Base-by-base conservation (phyloP, 2,329 filamentous ascomycete species). In the Fusarium musae region DNA sequence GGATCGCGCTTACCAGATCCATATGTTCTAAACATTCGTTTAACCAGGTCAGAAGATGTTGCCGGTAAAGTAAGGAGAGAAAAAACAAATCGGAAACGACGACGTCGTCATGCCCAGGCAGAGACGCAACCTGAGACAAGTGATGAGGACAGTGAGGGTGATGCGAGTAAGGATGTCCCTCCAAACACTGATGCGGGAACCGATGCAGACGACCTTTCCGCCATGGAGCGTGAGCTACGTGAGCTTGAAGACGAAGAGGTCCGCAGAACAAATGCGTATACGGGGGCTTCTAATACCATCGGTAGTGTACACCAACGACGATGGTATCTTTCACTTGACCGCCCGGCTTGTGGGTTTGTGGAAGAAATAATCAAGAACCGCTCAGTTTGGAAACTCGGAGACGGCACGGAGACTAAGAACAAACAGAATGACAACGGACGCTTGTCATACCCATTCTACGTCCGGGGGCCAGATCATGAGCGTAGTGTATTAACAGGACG, bases 401-500 rank as follows among this genome's bases (percentile, higher is more conserved):
- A 44, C 21, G 13, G 58, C 36, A 28, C 28, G 58, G 36, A 52
- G 12, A 12, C 9, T 15, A 15, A 43, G 17, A 15, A 30, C 19
- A 16, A 36, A 46, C 37, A 39, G 15, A 12, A 21, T 10, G n/a
- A 26, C 9, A 21, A 57, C 19, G 66, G 49, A 15, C 80, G 82
- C 11, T 66, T 85, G 9, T 83, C 82, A 0, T 92, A 89, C 75
- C 84, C 89, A 0, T 93, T 93, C 70, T 85, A 88, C 66, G 89
- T 93, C 3, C 82, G 83, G 12, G 92, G 91, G 0, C 84, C 86
- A 9, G 89, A 91, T 4, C 74, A 84, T 42, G 92, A 93, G 81
- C 84, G 86, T n/a, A 93, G 91, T 77, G 83, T 93, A 5, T 84
- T 93, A 6, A 93, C 91, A 5, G 90, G 90, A 2, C 83, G 91